Evolutionary conservation across 345 rosid species (phyloP), one percentile per base, ranked within the genome.

Genomic region (Garcia nutans): DNA sequence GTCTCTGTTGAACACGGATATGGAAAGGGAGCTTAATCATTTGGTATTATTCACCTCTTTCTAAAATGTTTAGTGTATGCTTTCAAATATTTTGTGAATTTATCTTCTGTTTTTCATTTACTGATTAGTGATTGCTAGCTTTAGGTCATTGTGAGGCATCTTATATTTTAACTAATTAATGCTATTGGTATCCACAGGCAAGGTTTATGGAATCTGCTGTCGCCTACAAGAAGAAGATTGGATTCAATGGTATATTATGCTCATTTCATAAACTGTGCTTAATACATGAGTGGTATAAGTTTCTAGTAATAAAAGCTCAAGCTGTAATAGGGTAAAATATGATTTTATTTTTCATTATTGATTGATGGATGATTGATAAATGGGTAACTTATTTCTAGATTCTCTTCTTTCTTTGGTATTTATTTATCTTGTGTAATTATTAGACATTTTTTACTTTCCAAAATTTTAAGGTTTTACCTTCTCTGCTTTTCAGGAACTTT

Each of bases 1-100:
- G 76, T 73, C 92, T 55, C 94, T 96, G 45, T 84, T 96, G 86
- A 93, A 96, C 86, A 93, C 99, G 28, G 96, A 96, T 81, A 92
- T 96, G 99, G 98, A 81, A 83, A 89, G 90, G 77, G 99, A 96
- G 86, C 93, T 96, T 69, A 88, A 90, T 82, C 96, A 96, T 84
- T 11, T 96, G 87, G 97, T 90, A 84, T 77, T 50, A 75, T 28
- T 13, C 49, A 9, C 16, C 41, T 16, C 61, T 31, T 68, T 5
- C 8, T 45, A 6, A 64, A 74, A 37, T 37, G 15, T 41, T 60
- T 31, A 19, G 8, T 16, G 20, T 13, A n/a, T 45, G 45, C 50
- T 31, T 33, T 70, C 45, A 70, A 50, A 47, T 22, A 49, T 24
- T 20, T 23, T 72, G 31, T 17, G 58, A 54, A 6, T 7, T 7